phyloP scores from a whole-genome alignment of 306 rosid species.

The Canavalia ensiformis region DNA sequence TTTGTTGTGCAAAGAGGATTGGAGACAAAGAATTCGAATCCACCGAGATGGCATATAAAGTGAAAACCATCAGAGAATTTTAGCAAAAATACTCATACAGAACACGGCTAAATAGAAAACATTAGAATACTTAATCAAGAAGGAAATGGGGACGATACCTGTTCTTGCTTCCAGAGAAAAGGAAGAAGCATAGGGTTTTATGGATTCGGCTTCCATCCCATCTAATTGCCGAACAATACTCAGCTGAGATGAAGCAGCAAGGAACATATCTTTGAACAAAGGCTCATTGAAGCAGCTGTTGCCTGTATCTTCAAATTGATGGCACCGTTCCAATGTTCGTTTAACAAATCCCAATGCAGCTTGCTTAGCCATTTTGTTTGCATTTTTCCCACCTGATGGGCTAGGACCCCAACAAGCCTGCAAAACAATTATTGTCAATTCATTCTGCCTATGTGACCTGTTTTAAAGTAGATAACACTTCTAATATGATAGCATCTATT shows the following conservation, averaged over 20 bases:
- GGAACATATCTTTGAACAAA: constrained; percentile 65
- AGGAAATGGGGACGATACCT: constrained; percentile 53
- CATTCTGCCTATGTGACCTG: constrained; percentile 36
- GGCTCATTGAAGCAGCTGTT: constrained; percentile 89
- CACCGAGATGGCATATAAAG: constrained; percentile 10
- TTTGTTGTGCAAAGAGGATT: constrained; percentile 1
- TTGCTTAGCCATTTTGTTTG: constrained; percentile 83
- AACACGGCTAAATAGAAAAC: constrained; percentile 31
- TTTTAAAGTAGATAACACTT: constrained; percentile 39
- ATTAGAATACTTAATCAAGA: constrained; percentile 16
- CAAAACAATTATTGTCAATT: constrained; percentile 53
- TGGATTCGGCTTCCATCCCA: constrained; percentile 64
- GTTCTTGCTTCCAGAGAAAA: constrained; percentile 69
- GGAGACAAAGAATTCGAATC: constrained; percentile 27
- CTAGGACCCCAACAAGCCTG: constrained; percentile 77
- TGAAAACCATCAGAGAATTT: constrained; percentile 39
- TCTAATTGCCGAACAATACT: constrained; percentile 56
- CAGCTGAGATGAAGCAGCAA: constrained; percentile 61
- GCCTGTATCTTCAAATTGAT: constrained; percentile 77
- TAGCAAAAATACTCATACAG: constrained; percentile 38
- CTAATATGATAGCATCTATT: constrained; percentile 43
- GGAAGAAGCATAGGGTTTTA: constrained; percentile 61
- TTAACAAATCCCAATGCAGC: constrained; percentile 81
- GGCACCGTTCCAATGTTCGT: constrained; percentile 79
- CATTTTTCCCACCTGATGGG: constrained; percentile 76